Percentiles rank a stretch among this genome's conserved stretches.
Evolutionary conservation across 2,329 filamentous ascomycete species (phyloP).

Genomic region (Lachnum nothofagi): DNA sequence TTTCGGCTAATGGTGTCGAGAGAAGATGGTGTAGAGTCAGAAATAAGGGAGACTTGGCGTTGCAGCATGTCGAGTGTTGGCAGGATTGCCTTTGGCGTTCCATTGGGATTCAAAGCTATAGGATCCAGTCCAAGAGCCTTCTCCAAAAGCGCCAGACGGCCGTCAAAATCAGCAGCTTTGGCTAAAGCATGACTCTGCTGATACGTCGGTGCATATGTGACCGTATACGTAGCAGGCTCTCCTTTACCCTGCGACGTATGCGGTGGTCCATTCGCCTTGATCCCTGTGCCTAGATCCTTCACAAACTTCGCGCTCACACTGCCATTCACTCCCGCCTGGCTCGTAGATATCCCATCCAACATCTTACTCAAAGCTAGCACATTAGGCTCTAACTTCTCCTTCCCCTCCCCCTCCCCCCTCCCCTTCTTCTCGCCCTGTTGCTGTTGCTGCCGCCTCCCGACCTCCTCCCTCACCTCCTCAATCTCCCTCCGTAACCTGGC

Average conservation of each 20-base stretch:
- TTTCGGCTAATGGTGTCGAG: constrained; percentile 67
- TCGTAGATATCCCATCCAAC: constrained; percentile 58
- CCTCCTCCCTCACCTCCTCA: constrained; percentile 61
- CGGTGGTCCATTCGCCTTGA: constrained; percentile 26
- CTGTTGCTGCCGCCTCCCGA: constrained; percentile 50
- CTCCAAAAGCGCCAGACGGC: constrained; percentile 73
- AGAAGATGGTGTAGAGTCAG: constrained; percentile 65
- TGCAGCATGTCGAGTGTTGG: constrained; percentile 77
- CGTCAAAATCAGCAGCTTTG: constrained; percentile 83
- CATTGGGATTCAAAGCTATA: constrained; percentile 54
- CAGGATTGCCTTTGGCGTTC: constrained; percentile 64
- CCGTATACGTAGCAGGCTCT: constrained; percentile 51
- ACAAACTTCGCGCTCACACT: constrained; percentile 25
- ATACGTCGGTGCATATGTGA: constrained; percentile 60
- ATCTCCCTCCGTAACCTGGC: constrained; percentile 79
- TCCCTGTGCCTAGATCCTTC: constrained; percentile 28
- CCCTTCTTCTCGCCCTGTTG: constrained; percentile 43
- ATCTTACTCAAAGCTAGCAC: constrained; percentile 66
- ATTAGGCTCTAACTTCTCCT: constrained; percentile 46
- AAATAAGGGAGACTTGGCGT: constrained; percentile 71
- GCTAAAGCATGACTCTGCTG: constrained; percentile 67
- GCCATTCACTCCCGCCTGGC: constrained; percentile 11
- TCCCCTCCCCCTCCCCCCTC: constrained; percentile 34
- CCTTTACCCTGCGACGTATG: constrained; percentile 21
- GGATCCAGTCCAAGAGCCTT: constrained; percentile 73